Evolutionary conservation across 495 filamentous ascomycete species (phyloP).

Genomic region (Lepraria neglecta): DNA sequence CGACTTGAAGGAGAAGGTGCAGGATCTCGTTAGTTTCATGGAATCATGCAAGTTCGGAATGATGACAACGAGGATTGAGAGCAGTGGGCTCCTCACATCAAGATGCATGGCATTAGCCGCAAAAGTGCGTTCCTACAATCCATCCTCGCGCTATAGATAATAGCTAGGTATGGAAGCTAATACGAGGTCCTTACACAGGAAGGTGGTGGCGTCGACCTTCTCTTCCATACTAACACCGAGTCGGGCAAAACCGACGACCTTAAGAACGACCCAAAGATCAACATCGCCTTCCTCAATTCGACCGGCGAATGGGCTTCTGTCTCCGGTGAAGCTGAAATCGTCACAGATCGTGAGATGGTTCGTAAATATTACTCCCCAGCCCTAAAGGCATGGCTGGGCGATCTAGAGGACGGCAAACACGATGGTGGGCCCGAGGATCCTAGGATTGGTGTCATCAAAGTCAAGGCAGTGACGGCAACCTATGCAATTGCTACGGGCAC

Average conservation of each 20-base stretch:
- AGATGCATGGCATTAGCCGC: conserved; percentile 86
- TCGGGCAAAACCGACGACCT: conserved; percentile 89
- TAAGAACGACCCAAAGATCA: conserved; percentile 58
- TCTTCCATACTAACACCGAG: conserved; percentile 93
- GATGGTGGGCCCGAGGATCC: conserved; percentile 79
- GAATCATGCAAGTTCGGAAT: conserved; percentile 86
- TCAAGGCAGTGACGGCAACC: conserved; percentile 42
- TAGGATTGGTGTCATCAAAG: conserved; percentile 55
- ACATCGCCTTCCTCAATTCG: conserved; percentile 76
- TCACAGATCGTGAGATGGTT: conserved; percentile 60
- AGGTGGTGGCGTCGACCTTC: conserved; percentile 70
- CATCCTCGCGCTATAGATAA: background rate
- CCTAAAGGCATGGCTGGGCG: conserved; percentile 84
- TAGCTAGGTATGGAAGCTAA: background rate
- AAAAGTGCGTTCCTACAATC: conserved; percentile 49
- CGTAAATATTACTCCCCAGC: conserved; percentile 69
- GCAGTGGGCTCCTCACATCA: conserved; percentile 64
- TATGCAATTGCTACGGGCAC: conserved; percentile 40
- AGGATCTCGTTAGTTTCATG: conserved; percentile 73
- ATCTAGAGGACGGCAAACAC: conserved; percentile 81
- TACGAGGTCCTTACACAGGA: conserved; percentile 44
- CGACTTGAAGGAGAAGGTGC: conserved; percentile 68
- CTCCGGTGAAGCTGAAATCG: conserved; percentile 61
- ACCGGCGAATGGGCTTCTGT: conserved; percentile 77
- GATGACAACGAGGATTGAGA: conserved; percentile 64